A percentile compares a stretch with the other conserved stretches of the same genome.
phyloP scores from a whole-genome alignment of 164 flowering plant genomes.

The Vitis amurensis region DNA sequence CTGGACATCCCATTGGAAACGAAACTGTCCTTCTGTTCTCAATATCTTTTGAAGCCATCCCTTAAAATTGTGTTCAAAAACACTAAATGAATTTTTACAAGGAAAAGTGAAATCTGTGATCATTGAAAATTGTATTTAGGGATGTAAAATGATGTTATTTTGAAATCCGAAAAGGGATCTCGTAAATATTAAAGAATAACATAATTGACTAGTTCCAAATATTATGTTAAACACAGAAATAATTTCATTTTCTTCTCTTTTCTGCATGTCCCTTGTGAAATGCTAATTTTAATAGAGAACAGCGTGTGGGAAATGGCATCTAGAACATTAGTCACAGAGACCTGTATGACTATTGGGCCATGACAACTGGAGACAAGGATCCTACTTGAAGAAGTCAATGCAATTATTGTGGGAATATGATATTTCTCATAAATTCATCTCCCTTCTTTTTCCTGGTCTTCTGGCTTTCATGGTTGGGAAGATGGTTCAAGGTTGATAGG shows the following conservation, averaged over 20 bases:
- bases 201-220: neutral
- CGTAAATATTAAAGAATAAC: neutral
- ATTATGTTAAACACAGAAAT: neutral
- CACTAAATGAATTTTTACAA: too few species aligned
- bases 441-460: neutral
- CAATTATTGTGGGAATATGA: neutral
- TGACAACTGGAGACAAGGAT: neutral
- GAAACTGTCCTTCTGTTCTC: too few species aligned
- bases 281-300: neutral
- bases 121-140: too few species aligned
- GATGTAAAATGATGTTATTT: too few species aligned
- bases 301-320: too few species aligned
- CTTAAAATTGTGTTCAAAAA: too few species aligned
- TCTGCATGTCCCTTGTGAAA: neutral
- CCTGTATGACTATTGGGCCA: too few species aligned
- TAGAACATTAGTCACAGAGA: too few species aligned
- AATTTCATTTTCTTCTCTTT: neutral
- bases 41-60: too few species aligned
- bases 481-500: neutral
- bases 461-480: neutral
- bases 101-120: too few species aligned
- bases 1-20: too few species aligned
- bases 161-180: neutral
- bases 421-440: neutral
- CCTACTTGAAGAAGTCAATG: neutral